A percentile compares a stretch with the other conserved stretches of the same genome.
These are phyloP conservation scores for Oxyria digyna DNA, from an alignment of 148 eudicot genomes.

Conservation along the genomic window DNA sequence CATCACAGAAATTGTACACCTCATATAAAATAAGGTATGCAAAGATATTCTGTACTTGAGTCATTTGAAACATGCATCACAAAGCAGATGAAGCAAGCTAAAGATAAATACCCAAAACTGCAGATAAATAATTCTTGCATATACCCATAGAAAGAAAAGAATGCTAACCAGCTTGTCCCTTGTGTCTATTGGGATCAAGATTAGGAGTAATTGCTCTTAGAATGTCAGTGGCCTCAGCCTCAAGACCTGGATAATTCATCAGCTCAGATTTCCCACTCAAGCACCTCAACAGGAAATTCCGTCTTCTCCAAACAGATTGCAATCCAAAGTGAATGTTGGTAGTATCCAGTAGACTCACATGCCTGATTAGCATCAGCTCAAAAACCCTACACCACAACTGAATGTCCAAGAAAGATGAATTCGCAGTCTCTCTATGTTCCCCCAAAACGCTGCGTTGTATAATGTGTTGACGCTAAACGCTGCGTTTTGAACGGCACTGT, in stretches of 20 bases:
- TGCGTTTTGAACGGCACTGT: background rate
- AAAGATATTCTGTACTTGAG: background rate
- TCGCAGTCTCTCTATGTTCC: background rate
- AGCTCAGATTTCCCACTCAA: conserved; percentile 26
- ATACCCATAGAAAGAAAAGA: background rate
- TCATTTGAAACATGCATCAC: background rate
- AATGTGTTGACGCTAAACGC: background rate
- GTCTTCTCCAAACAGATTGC: conserved; percentile 48
- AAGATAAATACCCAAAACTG: background rate
- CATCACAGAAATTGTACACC: background rate
- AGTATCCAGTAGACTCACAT: conserved; percentile 21
- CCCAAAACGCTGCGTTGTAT: background rate
- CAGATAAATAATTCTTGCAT: background rate
- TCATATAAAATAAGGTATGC: background rate
- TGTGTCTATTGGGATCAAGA: conserved; percentile 51
- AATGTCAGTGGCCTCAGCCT: conserved; percentile 48
- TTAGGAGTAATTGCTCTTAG: conserved; percentile 63
- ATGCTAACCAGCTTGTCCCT: conserved; percentile 89
- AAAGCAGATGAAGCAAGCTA: background rate
- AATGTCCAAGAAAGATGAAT: background rate
- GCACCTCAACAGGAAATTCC: conserved; percentile 46
- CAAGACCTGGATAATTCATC: conserved; percentile 27
- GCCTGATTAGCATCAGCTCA: conserved; percentile 21
- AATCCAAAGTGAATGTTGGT: conserved; percentile 18
- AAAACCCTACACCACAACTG: background rate